Evolutionary conservation across 139 green algal genomes (phyloP), one percentile per base, ranked within the genome.

Genomic region (Picochlorum sp.): DNA sequence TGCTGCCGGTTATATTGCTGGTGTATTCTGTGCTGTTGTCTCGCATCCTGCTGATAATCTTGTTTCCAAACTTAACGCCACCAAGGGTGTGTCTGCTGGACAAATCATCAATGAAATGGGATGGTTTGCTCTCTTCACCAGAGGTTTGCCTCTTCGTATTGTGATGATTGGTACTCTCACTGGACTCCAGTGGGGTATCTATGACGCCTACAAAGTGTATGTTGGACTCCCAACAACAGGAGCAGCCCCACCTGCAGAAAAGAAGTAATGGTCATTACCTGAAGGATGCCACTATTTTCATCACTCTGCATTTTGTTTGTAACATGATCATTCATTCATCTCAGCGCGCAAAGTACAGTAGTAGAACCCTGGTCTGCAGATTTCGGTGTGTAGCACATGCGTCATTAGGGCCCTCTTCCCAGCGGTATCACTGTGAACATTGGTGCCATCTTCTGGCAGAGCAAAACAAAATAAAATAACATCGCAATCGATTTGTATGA

Each of bases 91-190:
- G 49, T 52, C 64, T 28, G 73, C 70, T 9, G 69, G 73, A 51
- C 60, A 77, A 50, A 85, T 90, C 63, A 75, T 92, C 65, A 82
- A 80, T 54, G 85, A 94, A 67, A 92, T 96, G 88, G 89, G 89
- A 47, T 89, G 78, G 87, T 68, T 62, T 14, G 64, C 63, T 23
- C 78, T 96, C 31, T 86, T 90, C 71, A 94, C 86, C 1, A 81
- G 82, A 47, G 89, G 88, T 52, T 81, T 95, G 74, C 71, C 71
- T 49, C 79, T 95, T 70, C 88, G 89, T 70, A 95, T 96, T 68
- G 73, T 91, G 75, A 96, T 96, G 89, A 83, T 96, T 66, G 89
- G 82, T 72, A 95, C 89, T 10, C 81, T 96, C 23, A 96, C 89
- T 24, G 89, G 88, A 28, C 80, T 94, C 57, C 77, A 82, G 70